These are phyloP conservation scores for Penicillium lagena DNA, from an alignment of 495 filamentous ascomycete species.

Conservation along the genomic window DNA sequence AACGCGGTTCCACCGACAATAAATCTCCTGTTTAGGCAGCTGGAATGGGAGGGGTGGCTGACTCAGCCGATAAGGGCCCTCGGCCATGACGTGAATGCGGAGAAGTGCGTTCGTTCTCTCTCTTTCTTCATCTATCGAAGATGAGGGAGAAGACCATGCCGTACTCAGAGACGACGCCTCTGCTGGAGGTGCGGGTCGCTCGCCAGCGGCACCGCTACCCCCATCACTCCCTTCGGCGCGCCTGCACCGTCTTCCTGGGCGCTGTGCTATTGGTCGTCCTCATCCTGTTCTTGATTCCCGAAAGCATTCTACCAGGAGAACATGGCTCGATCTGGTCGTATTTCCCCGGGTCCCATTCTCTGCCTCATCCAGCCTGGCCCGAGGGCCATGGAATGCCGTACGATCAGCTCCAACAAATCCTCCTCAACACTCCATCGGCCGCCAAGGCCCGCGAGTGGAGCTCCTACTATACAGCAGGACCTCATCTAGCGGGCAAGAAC, in stretches of 20 bases:
- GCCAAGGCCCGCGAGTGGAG: constrained; percentile 74
- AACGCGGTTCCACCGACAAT: no score
- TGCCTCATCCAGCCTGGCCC: constrained; percentile 33
- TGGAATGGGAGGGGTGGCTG: neutral
- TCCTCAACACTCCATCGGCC: constrained; percentile 64
- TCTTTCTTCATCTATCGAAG: constrained; percentile 8
- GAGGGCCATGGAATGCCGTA: constrained; percentile 50
- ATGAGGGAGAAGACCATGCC: constrained; percentile 41
- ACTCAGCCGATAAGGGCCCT: constrained; percentile 15
- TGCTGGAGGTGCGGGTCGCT: constrained; percentile 31
- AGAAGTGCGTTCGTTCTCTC: constrained; percentile 5
- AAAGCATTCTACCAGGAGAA: constrained; percentile 22
- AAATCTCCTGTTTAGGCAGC: neutral
- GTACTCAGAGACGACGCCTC: constrained; percentile 35
- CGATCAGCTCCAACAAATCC: constrained; percentile 61
- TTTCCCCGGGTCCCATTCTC: constrained; percentile 34
- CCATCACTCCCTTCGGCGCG: constrained; percentile 61
- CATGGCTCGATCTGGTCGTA: constrained; percentile 37
- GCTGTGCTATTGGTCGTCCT: constrained; percentile 50
- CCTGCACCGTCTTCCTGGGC: constrained; percentile 61
- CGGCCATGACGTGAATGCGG: constrained; percentile 3
- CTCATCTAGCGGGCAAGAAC: constrained; percentile 88
- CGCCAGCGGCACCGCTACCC: constrained; percentile 55
- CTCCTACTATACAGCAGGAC: constrained; percentile 81
- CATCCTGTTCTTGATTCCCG: constrained; percentile 55